Percentiles rank a stretch among this genome's conserved stretches.
These are phyloP conservation scores for Amaranthus cruentus DNA, from an alignment of 148 eudicot species.

Conservation along the genomic window DNA sequence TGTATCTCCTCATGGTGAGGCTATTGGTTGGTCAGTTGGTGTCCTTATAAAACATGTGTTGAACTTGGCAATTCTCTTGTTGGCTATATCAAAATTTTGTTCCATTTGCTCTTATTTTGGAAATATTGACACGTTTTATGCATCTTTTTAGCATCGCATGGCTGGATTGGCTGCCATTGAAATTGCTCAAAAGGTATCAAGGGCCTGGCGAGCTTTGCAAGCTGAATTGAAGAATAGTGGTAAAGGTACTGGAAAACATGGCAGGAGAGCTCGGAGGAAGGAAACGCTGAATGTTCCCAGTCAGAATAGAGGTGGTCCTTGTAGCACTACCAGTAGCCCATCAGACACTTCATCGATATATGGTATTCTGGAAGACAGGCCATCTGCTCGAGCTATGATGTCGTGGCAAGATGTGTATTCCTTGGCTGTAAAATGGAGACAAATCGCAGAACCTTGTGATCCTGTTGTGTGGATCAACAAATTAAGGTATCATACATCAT, in stretches of 20 bases:
- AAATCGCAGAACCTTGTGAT: slow-evolving; percentile 97
- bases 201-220: slow-evolving; percentile 84
- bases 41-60: neutral
- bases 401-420: slow-evolving; percentile 89
- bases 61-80: slow-evolving; percentile 3
- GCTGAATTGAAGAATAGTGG: slow-evolving; percentile 66
- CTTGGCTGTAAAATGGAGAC: slow-evolving; percentile 96
- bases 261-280: slow-evolving; percentile 70
- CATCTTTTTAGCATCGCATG: slow-evolving; percentile 85
- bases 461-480: slow-evolving; percentile 97
- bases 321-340: slow-evolving; percentile 82
- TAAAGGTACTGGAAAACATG: slow-evolving; percentile 60
- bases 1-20: slow-evolving; percentile 1
- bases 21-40: neutral
- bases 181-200: slow-evolving; percentile 93
- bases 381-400: slow-evolving; percentile 59
- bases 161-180: slow-evolving; percentile 98
- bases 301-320: slow-evolving; percentile 93
- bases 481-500: slow-evolving; percentile 52
- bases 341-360: slow-evolving; percentile 54
- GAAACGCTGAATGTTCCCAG: slow-evolving; percentile 54
- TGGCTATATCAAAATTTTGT: neutral
- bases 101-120: slow-evolving; percentile 1
- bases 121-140: slow-evolving; percentile 14
- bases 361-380: slow-evolving; percentile 54